phyloP scores from a whole-genome alignment of 495 filamentous ascomycete species.

The Patellaria atrata region DNA sequence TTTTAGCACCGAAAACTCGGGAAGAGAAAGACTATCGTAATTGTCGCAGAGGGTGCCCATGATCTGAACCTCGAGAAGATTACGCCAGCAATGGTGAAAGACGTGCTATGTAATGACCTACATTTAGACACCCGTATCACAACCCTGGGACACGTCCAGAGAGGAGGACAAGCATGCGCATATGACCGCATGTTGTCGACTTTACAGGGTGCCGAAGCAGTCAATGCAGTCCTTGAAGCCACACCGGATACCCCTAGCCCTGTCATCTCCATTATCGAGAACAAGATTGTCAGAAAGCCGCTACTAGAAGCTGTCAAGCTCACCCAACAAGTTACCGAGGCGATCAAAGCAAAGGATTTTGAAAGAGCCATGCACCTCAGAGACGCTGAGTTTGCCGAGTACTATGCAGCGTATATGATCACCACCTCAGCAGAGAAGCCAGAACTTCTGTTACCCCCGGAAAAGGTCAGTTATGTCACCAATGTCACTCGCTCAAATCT shows the following conservation, averaged over 20 bases:
- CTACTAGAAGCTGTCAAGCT: slow-evolving; percentile 75
- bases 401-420: slow-evolving; percentile 76
- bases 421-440: slow-evolving; percentile 62
- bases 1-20: slow-evolving; percentile 73
- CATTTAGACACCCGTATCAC: slow-evolving; percentile 86
- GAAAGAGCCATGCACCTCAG: slow-evolving; percentile 70
- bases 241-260: slow-evolving; percentile 80
- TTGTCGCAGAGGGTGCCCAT: slow-evolving; percentile 88
- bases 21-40: slow-evolving; percentile 95
- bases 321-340: slow-evolving; percentile 68
- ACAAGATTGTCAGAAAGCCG: slow-evolving; percentile 85
- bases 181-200: slow-evolving; percentile 93
- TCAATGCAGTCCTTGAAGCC: slow-evolving; percentile 87
- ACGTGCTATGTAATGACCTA: slow-evolving; percentile 66
- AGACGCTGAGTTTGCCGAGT: slow-evolving; percentile 89
- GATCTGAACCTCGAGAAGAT: slow-evolving; percentile 80
- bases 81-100: slow-evolving; percentile 62
- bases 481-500: background rate
- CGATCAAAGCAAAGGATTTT: slow-evolving; percentile 73
- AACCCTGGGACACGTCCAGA: slow-evolving; percentile 88
- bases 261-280: slow-evolving; percentile 91
- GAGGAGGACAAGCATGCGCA: slow-evolving; percentile 80
- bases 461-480: slow-evolving; percentile 44
- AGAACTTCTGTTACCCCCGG: slow-evolving; percentile 45
- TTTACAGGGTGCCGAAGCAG: slow-evolving; percentile 88